phyloP scores from a whole-genome alignment of 2,329 filamentous ascomycete genomes.

The Phyllosticta citrichinensis region DNA sequence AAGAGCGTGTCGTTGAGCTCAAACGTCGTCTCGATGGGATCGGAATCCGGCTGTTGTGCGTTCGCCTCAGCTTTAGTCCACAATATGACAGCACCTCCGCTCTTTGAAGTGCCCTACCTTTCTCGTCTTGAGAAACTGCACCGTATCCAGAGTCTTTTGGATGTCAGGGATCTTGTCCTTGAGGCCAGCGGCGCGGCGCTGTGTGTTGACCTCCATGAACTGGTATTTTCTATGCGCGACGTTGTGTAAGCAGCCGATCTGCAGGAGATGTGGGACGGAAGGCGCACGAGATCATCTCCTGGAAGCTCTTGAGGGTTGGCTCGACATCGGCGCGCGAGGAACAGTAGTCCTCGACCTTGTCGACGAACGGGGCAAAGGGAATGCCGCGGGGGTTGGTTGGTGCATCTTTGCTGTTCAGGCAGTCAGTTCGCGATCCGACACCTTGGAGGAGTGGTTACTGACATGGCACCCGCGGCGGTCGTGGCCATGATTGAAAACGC shows the following conservation, averaged over 20 bases:
- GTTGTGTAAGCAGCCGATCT: not conserved
- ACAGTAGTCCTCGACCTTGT: slow-evolving; percentile 83
- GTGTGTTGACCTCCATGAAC: slow-evolving; percentile 95
- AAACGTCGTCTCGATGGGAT: slow-evolving; percentile 83
- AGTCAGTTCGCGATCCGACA: not conserved
- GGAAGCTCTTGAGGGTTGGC: slow-evolving; percentile 69
- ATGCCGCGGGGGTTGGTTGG: slow-evolving; percentile 73
- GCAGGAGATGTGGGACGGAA: slow-evolving; percentile 11
- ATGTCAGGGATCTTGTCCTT: slow-evolving; percentile 97
- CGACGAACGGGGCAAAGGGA: slow-evolving; percentile 73
- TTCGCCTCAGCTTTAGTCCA: not conserved
- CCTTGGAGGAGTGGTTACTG: not conserved
- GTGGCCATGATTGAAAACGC: slow-evolving; percentile 18
- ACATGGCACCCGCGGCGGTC: slow-evolving; percentile 19
- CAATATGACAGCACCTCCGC: not conserved
- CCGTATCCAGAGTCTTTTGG: slow-evolving; percentile 86
- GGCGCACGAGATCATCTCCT: slow-evolving; percentile 82
- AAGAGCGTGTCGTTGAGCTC: slow-evolving; percentile 95
- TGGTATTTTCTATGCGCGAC: slow-evolving; percentile 74
- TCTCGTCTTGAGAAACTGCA: slow-evolving; percentile 69
- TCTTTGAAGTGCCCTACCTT: slow-evolving; percentile 42
- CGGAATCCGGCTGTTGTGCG: slow-evolving; percentile 33
- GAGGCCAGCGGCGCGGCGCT: slow-evolving; percentile 68
- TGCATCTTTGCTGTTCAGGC: slow-evolving; percentile 30
- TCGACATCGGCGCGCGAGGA: slow-evolving; percentile 70